These are phyloP conservation scores for Citrus hindsii DNA, from an alignment of 345 rosid genomes.

Conservation along the genomic window DNA sequence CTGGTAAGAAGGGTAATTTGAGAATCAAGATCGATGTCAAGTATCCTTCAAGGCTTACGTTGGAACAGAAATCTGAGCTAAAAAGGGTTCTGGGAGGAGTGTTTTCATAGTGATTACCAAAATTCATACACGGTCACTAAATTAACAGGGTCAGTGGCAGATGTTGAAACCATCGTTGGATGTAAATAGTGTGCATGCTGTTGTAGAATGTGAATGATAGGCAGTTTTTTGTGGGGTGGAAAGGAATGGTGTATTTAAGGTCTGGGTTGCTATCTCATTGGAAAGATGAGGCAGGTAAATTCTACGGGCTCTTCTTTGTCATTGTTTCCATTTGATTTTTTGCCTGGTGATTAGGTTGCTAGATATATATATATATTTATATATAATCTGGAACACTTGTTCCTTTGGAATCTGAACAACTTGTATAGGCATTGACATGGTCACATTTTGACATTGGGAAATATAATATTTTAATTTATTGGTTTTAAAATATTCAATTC, in stretches of 20 bases:
- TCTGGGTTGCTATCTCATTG: conserved; percentile 1
- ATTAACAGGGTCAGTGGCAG: background rate
- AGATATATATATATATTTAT: background rate
- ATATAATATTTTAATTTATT: conserved; percentile 6
- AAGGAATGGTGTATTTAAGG: background rate
- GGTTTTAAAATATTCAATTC: background rate
- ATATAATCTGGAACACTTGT: background rate
- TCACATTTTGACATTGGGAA: background rate
- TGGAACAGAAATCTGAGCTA: conserved; percentile 78
- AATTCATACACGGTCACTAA: conserved; percentile 11
- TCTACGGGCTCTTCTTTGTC: background rate
- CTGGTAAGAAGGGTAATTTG: conserved; percentile 79
- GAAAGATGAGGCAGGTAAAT: conserved; percentile 8
- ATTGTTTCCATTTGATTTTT: conserved; percentile 10
- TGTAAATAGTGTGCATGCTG: conserved; percentile 29
- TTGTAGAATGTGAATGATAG: conserved; percentile 23
- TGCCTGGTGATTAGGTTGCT: conserved; percentile 1
- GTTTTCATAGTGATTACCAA: conserved; percentile 27
- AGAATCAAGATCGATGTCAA: conserved; percentile 75
- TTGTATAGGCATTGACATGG: background rate
- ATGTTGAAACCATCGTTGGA: background rate
- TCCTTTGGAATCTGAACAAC: background rate
- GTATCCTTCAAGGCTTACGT: conserved; percentile 73
- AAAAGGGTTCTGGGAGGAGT: conserved; percentile 73
- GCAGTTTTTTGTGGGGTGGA: conserved; percentile 9